phyloP scores from a whole-genome alignment of 805 yeast species.

The Kazachstania viticola region DNA sequence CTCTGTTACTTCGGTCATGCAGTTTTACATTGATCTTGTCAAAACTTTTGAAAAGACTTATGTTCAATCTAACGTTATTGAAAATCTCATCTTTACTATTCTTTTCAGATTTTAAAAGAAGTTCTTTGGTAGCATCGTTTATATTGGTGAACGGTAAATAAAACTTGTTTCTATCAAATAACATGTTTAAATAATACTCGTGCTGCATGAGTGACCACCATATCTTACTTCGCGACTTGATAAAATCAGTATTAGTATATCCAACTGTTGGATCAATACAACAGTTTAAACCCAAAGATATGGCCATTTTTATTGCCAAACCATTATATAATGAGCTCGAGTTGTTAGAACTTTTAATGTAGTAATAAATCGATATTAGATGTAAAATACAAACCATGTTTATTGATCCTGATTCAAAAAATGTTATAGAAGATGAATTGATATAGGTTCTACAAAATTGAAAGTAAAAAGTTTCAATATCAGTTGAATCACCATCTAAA shows the following conservation, averaged over 20 bases:
- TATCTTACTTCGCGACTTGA: slow-evolving; percentile 41
- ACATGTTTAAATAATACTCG: slow-evolving; percentile 50
- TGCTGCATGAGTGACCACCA: slow-evolving; percentile 62
- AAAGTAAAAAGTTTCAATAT: slow-evolving; percentile 44
- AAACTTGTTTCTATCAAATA: slow-evolving; percentile 8
- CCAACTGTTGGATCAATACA: slow-evolving; percentile 14
- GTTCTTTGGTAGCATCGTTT: too few species aligned
- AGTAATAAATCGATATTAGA: slow-evolving; percentile 47
- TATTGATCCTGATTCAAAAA: slow-evolving; percentile 50
- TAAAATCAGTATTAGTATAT: too few species aligned
- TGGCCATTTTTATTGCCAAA: slow-evolving; percentile 53
- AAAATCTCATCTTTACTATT: too few species aligned
- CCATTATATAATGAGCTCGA: slow-evolving; percentile 62
- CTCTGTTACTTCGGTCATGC: too few species aligned
- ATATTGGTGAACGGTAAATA: too few species aligned
- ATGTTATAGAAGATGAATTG: slow-evolving; percentile 12
- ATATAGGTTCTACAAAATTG: slow-evolving; percentile 38
- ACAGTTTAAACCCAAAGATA: slow-evolving; percentile 40
- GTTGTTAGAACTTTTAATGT: slow-evolving; percentile 53
- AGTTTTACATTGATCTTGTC: too few species aligned
- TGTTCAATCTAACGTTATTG: too few species aligned
- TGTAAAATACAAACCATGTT: slow-evolving; percentile 42
- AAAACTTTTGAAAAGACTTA: too few species aligned
- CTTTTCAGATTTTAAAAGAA: too few species aligned
- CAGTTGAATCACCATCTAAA: slow-evolving; percentile 38